Percentiles rank a stretch among this genome's conserved stretches.
These are phyloP conservation scores for Thraustochytrium sp. DNA, from an alignment of 352 stramenopile species.

Conservation along the genomic window DNA sequence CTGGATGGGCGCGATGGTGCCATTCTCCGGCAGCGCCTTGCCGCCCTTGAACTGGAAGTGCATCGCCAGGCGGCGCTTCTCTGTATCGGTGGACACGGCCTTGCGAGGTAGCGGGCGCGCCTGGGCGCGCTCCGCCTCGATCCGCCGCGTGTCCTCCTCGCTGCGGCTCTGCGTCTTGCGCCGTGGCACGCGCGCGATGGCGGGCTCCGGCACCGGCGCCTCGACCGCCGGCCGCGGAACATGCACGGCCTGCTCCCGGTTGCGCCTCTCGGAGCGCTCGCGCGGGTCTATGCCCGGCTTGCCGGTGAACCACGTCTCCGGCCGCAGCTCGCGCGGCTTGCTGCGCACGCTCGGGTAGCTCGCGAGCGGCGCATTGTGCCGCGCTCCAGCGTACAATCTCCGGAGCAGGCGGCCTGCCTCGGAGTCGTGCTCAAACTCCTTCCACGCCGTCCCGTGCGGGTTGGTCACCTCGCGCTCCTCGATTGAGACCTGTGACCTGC, in stretches of 20 bases:
- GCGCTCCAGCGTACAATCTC: constrained; percentile 14
- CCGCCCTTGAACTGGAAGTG: constrained; percentile 46
- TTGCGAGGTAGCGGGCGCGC: constrained; percentile 13
- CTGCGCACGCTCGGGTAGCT: constrained; percentile 15
- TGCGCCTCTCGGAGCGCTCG: background rate
- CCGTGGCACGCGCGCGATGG: constrained; percentile 6
- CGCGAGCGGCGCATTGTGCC: constrained; percentile 29
- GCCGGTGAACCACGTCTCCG: background rate
- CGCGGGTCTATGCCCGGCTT: background rate
- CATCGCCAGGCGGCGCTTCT: constrained; percentile 40
- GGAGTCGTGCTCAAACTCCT: constrained; percentile 42
- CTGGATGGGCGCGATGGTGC: background rate
- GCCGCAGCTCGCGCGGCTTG: background rate
- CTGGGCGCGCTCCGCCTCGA: background rate
- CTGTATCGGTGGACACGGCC: constrained; percentile 32
- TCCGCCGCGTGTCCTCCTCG: constrained; percentile 8
- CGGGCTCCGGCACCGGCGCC: background rate
- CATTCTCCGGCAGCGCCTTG: constrained; percentile 38
- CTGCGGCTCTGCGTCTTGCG: constrained; percentile 31
- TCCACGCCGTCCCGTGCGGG: constrained; percentile 10
- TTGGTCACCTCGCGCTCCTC: constrained; percentile 16
- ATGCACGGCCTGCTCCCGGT: background rate
- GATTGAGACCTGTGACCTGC: background rate
- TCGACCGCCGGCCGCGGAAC: background rate
- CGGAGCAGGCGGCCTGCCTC: constrained; percentile 35